These are phyloP conservation scores for Blastocystis sp. DNA, from an alignment of 352 stramenopile genomes.

Conservation along the genomic window DNA sequence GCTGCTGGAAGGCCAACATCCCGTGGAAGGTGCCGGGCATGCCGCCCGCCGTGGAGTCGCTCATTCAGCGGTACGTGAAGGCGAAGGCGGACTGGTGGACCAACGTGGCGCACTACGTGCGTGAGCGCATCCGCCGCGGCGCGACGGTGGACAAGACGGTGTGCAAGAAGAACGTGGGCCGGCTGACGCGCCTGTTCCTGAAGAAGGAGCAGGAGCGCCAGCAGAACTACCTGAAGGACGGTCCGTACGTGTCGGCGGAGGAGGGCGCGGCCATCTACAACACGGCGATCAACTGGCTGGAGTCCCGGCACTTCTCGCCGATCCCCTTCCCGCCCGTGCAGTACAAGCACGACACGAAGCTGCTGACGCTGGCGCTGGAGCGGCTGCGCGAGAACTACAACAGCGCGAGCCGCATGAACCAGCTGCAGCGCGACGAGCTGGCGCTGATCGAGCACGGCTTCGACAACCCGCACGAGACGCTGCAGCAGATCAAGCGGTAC, in stretches of 20 bases:
- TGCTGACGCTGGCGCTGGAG: constrained; percentile 97
- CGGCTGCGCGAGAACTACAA: constrained; percentile 97
- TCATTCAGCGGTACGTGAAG: constrained; percentile 99
- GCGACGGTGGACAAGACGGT: constrained; percentile 99
- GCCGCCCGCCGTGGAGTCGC: constrained; percentile 97
- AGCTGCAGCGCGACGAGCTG: constrained; percentile 93
- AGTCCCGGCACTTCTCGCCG: constrained; percentile 96
- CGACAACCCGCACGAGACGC: constrained; percentile 96
- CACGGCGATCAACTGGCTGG: constrained; percentile 98
- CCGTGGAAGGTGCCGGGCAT: constrained; percentile 99
- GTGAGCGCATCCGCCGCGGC: constrained; percentile 96
- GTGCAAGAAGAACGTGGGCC: constrained; percentile 96
- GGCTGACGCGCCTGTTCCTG: constrained; percentile 94
- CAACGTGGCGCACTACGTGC: constrained; percentile 99
- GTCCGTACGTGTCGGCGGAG: constrained; percentile 95
- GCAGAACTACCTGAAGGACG: constrained; percentile 99
- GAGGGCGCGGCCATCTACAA: constrained; percentile 99
- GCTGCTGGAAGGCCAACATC: constrained; percentile 98
- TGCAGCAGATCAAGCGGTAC: constrained; percentile 97
- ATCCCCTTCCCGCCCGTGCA: constrained; percentile 98
- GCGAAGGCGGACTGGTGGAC: constrained; percentile 96
- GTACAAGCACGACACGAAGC: constrained; percentile 99
- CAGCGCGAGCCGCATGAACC: constrained; percentile 93
- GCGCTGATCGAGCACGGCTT: constrained; percentile 93
- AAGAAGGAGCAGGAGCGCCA: constrained; percentile 99